Evolutionary conservation across 176 grass and related monocot genomes (phyloP), one percentile per base, ranked within the genome.

Genomic region (Cocos nucifera): DNA sequence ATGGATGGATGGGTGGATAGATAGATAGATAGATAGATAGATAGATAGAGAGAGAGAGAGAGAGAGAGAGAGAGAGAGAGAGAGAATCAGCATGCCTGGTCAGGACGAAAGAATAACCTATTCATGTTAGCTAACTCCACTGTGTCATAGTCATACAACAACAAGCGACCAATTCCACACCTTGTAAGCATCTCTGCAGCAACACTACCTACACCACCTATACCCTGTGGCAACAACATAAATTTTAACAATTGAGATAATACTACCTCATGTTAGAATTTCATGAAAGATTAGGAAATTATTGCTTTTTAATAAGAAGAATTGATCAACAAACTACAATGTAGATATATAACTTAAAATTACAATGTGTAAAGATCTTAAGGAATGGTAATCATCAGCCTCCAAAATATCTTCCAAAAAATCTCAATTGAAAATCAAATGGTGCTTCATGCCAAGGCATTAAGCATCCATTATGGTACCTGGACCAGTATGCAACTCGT

Each of bases 111-210:
- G 87, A 97, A 97, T 32, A 97, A 58, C 56, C 93, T 89, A 66
- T 97, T 97, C 93, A 97, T 97, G 65, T 97, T 97, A 64, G 93
- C 87, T 73, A 97, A 35, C 59, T 97, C 93, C 15, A 97, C 93
- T 28, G 93, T 88, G 26, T 97, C 93, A 66, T 97, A 97, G 59
- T 97, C 93, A 67, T 91, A 97, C 54, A 97, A 71, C 76, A 97
- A 78, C 56, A 97, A 78, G 48, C 81, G 93, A 25, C 93, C 93
- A 80, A 97, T 83, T 53, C 93, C 93, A 59, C 93, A 97, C 67
- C 93, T 82, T 53, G 93, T 97, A 56, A 97, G 84, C 93, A 97
- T 97, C 70, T 97, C 93, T 1, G 84, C 87, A 64, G 93, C 78
- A 53, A 97, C 93, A 78, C 93, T 97, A 26, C 87, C 93, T 74